A percentile compares a stretch with the other conserved stretches of the same genome.
phyloP scores from a whole-genome alignment of 805 yeast species.

The Candida ipomoeae region DNA sequence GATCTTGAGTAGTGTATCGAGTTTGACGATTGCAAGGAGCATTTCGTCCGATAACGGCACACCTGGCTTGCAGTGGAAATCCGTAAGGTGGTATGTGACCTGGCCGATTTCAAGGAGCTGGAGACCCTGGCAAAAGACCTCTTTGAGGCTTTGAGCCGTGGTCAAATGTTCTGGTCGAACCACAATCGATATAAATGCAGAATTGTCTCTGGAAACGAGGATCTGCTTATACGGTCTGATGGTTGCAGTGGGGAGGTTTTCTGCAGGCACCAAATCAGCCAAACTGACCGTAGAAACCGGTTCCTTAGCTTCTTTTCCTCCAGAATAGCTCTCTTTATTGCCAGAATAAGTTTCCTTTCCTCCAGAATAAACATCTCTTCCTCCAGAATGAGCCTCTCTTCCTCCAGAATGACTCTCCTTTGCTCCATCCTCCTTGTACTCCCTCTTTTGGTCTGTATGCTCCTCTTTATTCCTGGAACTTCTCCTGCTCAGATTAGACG shows the following conservation, averaged over 20 bases:
- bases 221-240: conserved; percentile 26
- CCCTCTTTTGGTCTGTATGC: too few species aligned
- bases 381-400: too few species aligned
- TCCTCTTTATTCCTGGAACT: not conserved
- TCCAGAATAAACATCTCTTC: too few species aligned
- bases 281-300: not conserved
- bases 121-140: conserved; percentile 34
- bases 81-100: conserved; percentile 58
- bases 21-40: conserved; percentile 33
- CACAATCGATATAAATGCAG: conserved; percentile 48
- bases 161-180: conserved; percentile 15
- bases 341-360: too few species aligned
- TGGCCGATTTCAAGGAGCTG: conserved; percentile 30
- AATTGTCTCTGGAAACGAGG: conserved; percentile 63
- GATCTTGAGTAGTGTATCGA: conserved; percentile 32
- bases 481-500: not conserved
- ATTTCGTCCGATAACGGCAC: conserved; percentile 49
- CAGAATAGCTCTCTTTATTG: too few species aligned
- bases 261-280: not conserved
- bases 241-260: not conserved
- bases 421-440: too few species aligned
- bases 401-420: too few species aligned
- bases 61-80: conserved; percentile 59
- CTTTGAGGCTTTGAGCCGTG: conserved; percentile 33
- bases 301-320: too few species aligned